Evolutionary conservation across 371 early-diverging fungal species (phyloP).

Genomic region (Mortierella sp.): DNA sequence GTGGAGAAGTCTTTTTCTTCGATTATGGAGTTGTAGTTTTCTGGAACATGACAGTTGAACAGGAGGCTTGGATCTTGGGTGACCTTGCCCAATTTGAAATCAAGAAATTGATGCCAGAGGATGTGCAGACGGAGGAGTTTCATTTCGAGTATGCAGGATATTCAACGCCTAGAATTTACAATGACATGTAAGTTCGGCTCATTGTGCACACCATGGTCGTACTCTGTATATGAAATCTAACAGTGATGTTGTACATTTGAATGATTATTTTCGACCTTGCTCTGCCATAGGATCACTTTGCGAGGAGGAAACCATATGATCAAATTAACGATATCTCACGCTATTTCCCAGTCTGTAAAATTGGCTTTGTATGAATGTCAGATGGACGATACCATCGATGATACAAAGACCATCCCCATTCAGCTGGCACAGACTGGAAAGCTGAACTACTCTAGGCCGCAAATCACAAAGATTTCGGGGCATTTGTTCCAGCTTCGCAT

Average conservation of each 20-base stretch:
- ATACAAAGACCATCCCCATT: constrained; percentile 88
- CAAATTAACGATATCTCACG: constrained; percentile 89
- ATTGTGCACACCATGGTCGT: not conserved
- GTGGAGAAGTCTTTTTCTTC: constrained; percentile 87
- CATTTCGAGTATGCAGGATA: constrained; percentile 81
- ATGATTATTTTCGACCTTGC: not conserved
- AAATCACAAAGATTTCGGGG: constrained; percentile 88
- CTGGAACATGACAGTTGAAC: constrained; percentile 93
- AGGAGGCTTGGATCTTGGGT: constrained; percentile 84
- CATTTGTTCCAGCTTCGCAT: constrained; percentile 90
- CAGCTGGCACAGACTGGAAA: constrained; percentile 86
- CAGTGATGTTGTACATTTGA: not conserved
- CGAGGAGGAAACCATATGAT: constrained; percentile 83
- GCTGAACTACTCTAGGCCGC: constrained; percentile 62
- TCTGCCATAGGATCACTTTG: constrained; percentile 66
- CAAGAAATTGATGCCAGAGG: constrained; percentile 69
- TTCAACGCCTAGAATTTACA: constrained; percentile 74
- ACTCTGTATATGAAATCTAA: not conserved
- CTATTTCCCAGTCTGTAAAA: constrained; percentile 90
- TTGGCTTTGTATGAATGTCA: constrained; percentile 86
- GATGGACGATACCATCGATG: constrained; percentile 86
- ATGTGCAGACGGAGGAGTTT: constrained; percentile 93
- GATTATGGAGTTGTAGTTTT: constrained; percentile 96
- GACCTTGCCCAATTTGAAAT: constrained; percentile 76
- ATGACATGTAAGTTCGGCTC: constrained; percentile 60